Conservation (phyloP, 768 basidiomycete genomes). For the Mycena latifolia region DNA sequence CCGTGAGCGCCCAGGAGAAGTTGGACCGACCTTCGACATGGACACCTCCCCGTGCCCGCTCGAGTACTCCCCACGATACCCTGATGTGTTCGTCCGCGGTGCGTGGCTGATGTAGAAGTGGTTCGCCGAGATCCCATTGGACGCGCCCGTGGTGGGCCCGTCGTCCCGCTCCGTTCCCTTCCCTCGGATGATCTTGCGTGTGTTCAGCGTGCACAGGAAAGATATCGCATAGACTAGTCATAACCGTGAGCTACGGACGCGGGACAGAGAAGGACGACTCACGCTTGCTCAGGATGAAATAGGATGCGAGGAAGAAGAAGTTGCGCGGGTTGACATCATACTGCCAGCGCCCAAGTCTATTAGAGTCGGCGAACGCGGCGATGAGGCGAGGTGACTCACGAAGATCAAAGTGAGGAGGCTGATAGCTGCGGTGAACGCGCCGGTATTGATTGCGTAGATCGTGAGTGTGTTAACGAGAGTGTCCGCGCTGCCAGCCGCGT, state of each 20-base stretch:
- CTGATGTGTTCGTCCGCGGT: slow-evolving; percentile 1
- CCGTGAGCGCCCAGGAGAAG: neutral
- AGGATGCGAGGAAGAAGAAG: slow-evolving; percentile 69
- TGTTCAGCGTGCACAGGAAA: slow-evolving; percentile 64
- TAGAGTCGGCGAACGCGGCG: too few species aligned
- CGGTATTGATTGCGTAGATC: slow-evolving; percentile 74
- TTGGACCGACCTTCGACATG: slow-evolving; percentile 10
- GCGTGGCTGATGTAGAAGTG: slow-evolving; percentile 18
- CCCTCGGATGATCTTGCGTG: slow-evolving; percentile 60
- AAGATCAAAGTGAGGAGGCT: slow-evolving; percentile 55
- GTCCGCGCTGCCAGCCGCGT: slow-evolving; percentile 55
- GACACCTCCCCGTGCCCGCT: slow-evolving; percentile 2
- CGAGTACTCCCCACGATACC: neutral
- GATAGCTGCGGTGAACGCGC: slow-evolving; percentile 55
- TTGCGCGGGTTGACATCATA: slow-evolving; percentile 64
- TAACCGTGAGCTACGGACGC: too few species aligned
- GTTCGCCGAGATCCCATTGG: slow-evolving; percentile 15
- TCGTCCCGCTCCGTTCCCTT: slow-evolving; percentile 60
- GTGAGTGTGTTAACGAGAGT: slow-evolving; percentile 68
- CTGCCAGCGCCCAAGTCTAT: too few species aligned
- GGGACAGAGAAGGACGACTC: slow-evolving; percentile 37
- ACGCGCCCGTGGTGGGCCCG: slow-evolving; percentile 27
- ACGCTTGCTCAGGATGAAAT: slow-evolving; percentile 73
- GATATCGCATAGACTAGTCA: slow-evolving; percentile 56
- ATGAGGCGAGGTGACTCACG: too few species aligned